These are phyloP conservation scores for Aspergillus biplanus DNA, from an alignment of 495 filamentous ascomycete species.

Conservation along the genomic window DNA sequence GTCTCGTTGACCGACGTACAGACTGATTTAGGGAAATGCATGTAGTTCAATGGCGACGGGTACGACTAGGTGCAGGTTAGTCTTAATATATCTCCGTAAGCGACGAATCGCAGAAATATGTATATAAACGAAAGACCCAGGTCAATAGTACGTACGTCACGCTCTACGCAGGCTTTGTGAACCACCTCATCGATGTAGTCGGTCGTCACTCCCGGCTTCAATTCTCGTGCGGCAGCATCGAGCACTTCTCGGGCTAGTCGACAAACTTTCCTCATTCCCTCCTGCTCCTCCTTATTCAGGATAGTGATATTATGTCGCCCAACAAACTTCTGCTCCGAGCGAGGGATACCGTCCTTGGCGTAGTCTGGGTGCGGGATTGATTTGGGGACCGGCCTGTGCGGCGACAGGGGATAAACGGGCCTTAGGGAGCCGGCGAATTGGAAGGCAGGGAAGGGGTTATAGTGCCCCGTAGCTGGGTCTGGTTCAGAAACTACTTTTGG, in stretches of 20 bases:
- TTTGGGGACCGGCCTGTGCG: conserved; percentile 71
- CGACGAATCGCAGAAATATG: too few relatives aligned
- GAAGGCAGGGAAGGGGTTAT: conserved; percentile 90
- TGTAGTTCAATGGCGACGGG: conserved; percentile 94
- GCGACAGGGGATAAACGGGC: conserved; percentile 88
- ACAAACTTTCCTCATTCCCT: conserved; percentile 93
- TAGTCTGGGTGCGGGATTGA: conserved; percentile 87
- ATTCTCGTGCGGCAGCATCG: conserved; percentile 82
- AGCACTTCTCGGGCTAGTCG: conserved; percentile 86
- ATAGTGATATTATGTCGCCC: conserved; percentile 78
- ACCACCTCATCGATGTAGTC: conserved; percentile 96
- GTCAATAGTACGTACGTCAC: conserved; percentile 64
- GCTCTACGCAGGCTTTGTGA: conserved; percentile 92
- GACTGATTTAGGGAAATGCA: conserved; percentile 95
- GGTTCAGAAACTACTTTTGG: conserved; percentile 82
- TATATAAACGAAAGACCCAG: too few relatives aligned
- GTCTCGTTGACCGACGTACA: conserved; percentile 96
- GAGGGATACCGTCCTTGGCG: conserved; percentile 78
- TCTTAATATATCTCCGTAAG: conserved; percentile 1
- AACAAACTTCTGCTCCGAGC: conserved; percentile 73
- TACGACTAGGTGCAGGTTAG: conserved; percentile 68
- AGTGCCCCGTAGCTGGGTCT: conserved; percentile 85
- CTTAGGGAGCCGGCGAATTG: conserved; percentile 77
- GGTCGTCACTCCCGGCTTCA: conserved; percentile 88
- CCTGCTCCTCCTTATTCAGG: conserved; percentile 75